Conservation (phyloP, 2,329 filamentous ascomycete species). For the Trichoderma simmonsii region DNA sequence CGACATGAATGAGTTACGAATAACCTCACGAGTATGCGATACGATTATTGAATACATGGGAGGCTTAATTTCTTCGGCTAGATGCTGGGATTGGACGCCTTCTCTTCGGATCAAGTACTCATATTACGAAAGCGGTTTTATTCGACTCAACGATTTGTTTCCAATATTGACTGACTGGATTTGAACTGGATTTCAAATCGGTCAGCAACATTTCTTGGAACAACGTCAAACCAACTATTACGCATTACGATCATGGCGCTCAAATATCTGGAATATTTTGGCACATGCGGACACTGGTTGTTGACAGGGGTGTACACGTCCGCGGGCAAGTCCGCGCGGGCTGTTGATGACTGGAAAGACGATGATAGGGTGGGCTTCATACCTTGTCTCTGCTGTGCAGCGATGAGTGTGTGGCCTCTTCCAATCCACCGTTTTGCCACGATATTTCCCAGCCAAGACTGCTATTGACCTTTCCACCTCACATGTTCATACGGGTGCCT, state of each 20-base stretch:
- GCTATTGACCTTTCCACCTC: background rate
- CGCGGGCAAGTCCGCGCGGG: constrained; percentile 8
- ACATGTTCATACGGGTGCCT: background rate
- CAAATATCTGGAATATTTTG: constrained; percentile 38
- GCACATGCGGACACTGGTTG: constrained; percentile 43
- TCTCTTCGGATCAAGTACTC: constrained; percentile 30
- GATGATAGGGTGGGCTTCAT: constrained; percentile 30
- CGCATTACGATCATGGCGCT: constrained; percentile 31
- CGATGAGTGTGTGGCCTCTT: constrained; percentile 22
- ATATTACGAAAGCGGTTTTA: constrained; percentile 25
- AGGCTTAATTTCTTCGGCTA: constrained; percentile 30
- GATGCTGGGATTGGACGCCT: constrained; percentile 30
- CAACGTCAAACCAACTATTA: constrained; percentile 32
- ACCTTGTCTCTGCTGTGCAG: constrained; percentile 33
- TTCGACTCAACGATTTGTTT: constrained; percentile 27
- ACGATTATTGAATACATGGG: constrained; percentile 32
- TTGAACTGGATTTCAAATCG: constrained; percentile 31
- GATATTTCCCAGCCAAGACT: background rate
- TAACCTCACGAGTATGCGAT: constrained; percentile 25
- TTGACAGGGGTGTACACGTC: constrained; percentile 35
- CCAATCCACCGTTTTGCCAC: constrained; percentile 13
- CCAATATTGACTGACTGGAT: constrained; percentile 15
- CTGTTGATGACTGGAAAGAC: constrained; percentile 26
- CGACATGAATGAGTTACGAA: constrained; percentile 35
- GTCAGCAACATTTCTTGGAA: constrained; percentile 19